Evolutionary conservation across 148 eudicot genomes (phyloP), one percentile per base, ranked within the genome.

Genomic region (Fagopyrum tataricum): DNA sequence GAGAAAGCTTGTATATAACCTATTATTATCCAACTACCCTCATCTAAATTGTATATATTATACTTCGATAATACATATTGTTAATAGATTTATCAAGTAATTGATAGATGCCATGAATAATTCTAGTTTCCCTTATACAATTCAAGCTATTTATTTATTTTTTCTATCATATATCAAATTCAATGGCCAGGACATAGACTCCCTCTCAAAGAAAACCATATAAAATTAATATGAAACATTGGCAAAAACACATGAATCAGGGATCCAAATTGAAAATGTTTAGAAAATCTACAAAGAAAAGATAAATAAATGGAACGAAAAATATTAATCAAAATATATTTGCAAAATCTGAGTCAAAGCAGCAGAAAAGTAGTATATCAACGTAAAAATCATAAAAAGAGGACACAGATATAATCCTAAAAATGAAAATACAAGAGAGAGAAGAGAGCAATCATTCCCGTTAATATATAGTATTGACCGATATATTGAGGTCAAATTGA

Each of bases 181-280:
- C 15, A 40, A 48, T 14, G 14, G 41, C 49, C 62, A 71, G 15
- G 15, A 1, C 71, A 67, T 67, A 44, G 37, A 66, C 17, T 58
- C 66, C 37, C 37, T 58, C 17, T 18, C 3, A 58, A 24, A 6
- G 66, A 58, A 18, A 58, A 0, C 66, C 14, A 47, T 14, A 47
- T 14, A 47, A 47, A 31, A 40, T 51, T 59, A 15, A 74, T n/a
- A 43, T 13, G 23, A 15, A 18, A 67, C 46, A 6, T 67, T 62
- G 55, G 53, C 46, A 0, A 8, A 73, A 48, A 44, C 21, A 6
- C 71, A 68, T 68, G n/a, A 68, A 68, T 12, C 71, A 40, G 71
- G 59, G 20, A 43, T 0, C 9, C 39, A 39, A 24, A 62, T 3
- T 62, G 68, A 62, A 7, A 13, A 0, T 4, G 4, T 0, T 21